These are phyloP conservation scores for Fragaria iinumae DNA, from an alignment of 306 rosid species.

Conservation along the genomic window DNA sequence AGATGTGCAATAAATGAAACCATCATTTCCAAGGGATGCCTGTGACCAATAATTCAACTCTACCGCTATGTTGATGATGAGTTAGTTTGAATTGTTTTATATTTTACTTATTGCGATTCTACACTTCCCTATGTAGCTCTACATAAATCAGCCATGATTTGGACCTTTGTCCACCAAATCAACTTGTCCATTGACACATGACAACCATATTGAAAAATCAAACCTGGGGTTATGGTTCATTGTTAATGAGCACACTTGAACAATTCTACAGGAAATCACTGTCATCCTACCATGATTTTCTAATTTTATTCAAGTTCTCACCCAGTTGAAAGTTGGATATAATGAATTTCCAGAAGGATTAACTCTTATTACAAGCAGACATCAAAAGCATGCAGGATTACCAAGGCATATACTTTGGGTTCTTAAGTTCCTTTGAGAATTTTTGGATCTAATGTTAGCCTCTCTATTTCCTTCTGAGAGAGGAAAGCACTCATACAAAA, in stretches of 20 bases:
- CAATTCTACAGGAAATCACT: not conserved
- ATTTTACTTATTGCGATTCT: not conserved
- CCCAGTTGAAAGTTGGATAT: not conserved
- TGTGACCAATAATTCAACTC: not conserved
- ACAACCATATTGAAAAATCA: not conserved
- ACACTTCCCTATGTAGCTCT: not conserved
- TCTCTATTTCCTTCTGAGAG: conserved; percentile 3
- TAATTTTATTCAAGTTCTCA: not conserved
- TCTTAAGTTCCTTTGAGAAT: not conserved
- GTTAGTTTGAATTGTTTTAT: not conserved
- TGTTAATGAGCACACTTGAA: not conserved
- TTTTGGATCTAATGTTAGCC: not conserved
- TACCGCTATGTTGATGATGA: not conserved
- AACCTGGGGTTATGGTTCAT: not conserved
- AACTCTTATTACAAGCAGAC: not conserved
- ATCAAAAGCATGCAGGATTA: not conserved
- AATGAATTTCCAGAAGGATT: not conserved
- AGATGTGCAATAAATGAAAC: not conserved
- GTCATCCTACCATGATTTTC: not conserved
- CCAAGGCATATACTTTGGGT: not conserved
- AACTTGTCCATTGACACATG: not conserved
- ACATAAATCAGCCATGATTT: conserved; percentile 4
- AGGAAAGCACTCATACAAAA: not conserved
- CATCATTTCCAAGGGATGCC: conserved; percentile 2
- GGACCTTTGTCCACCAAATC: not conserved